A percentile compares a stretch with the other conserved stretches of the same genome.
Evolutionary conservation across 306 rosid genomes (phyloP).

Genomic region (Lathyrus tuberosus): DNA sequence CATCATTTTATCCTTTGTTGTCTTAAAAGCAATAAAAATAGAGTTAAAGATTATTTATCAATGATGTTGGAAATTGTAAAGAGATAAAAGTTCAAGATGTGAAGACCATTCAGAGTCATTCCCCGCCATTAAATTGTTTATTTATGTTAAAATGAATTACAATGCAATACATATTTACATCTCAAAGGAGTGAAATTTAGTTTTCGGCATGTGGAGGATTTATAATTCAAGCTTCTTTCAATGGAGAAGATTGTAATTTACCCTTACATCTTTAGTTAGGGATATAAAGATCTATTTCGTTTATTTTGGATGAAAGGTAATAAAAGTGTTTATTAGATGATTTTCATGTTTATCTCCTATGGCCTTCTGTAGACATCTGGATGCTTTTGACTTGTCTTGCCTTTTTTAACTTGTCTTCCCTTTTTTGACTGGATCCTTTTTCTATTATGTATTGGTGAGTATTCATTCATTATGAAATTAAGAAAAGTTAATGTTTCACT

Average conservation of each 20-base stretch:
- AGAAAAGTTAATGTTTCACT: constrained; percentile 41
- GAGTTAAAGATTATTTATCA: constrained; percentile 7
- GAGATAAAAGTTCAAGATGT: not conserved
- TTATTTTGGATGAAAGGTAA: not conserved
- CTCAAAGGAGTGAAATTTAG: not conserved
- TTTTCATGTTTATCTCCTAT: constrained; percentile 24
- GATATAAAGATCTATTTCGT: not conserved
- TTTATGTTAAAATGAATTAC: not conserved
- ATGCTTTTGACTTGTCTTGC: not conserved
- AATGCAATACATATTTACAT: not conserved
- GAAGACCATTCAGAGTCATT: not conserved
- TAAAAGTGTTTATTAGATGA: constrained; percentile 1
- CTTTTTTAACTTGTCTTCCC: not conserved
- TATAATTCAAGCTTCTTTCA: not conserved
- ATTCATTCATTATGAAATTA: constrained; percentile 11
- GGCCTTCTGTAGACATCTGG: constrained; percentile 14
- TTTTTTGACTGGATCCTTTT: constrained; percentile 5
- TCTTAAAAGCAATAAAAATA: not conserved
- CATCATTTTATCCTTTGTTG: not conserved
- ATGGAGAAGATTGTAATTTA: not conserved
- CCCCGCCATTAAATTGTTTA: not conserved
- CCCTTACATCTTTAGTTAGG: not conserved
- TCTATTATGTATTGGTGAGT: not conserved
- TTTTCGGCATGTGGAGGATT: not conserved
- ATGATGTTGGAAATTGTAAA: not conserved